phyloP scores from a whole-genome alignment of 306 rosid genomes.

The Corylus americana region DNA sequence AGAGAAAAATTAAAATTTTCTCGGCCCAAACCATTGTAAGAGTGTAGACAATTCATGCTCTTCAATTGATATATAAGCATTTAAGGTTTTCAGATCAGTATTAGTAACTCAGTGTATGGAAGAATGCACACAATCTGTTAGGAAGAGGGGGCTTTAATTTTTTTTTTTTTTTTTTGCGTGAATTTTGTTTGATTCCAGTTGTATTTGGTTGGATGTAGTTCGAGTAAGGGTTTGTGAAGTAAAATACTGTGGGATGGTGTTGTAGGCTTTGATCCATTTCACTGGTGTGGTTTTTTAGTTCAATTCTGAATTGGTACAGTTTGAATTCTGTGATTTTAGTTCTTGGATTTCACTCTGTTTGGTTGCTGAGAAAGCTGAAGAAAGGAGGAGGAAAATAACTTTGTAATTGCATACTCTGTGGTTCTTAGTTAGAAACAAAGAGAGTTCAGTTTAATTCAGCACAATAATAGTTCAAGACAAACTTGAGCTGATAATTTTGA shows the following conservation, averaged over 20 bases:
- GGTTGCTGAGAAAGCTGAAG: conserved; percentile 18
- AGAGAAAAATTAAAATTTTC: conserved; percentile 19
- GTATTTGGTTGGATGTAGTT: conserved; percentile 19
- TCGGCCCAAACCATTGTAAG: background rate
- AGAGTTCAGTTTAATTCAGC: conserved; percentile 4
- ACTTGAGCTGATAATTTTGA: conserved; percentile 7
- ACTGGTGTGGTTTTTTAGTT: conserved; percentile 29
- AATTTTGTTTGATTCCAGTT: conserved; percentile 13
- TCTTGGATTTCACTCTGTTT: conserved; percentile 11
- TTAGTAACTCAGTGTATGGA: background rate
- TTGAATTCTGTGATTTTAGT: conserved; percentile 18
- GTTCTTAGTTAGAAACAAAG: background rate
- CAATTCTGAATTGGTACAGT: conserved; percentile 13
- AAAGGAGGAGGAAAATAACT: background rate
- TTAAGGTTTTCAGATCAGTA: conserved; percentile 28
- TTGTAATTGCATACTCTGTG: background rate
- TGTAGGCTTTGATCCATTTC: conserved; percentile 44
- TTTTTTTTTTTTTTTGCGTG: conserved; percentile 5
- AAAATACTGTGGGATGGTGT: conserved; percentile 14
- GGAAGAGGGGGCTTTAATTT: background rate
- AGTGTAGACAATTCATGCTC: background rate
- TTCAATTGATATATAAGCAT: background rate
- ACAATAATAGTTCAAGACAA: background rate
- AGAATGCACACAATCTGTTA: background rate
- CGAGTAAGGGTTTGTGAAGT: conserved; percentile 29